These are phyloP conservation scores for Hyparrhenia diplandra DNA, from an alignment of 176 grass and related monocot species.

Conservation along the genomic window DNA sequence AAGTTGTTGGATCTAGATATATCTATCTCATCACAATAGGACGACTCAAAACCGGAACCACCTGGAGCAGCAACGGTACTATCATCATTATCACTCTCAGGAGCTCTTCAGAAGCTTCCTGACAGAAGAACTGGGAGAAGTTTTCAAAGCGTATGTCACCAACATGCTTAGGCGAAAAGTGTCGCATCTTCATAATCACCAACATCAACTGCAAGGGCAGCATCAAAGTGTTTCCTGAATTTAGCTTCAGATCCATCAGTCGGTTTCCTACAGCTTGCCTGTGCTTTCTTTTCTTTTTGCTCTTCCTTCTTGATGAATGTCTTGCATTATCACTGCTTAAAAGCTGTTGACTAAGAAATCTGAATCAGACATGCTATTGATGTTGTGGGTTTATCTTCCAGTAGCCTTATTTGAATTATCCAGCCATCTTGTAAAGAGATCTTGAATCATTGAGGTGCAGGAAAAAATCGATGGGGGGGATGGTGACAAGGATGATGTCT, in stretches of 20 bases:
- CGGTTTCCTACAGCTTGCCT: slow-evolving; percentile 34
- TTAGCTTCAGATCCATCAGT: slow-evolving; percentile 37
- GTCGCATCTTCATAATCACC: slow-evolving; percentile 37
- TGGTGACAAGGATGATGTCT: slow-evolving; percentile 1
- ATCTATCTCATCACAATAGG: slow-evolving; percentile 48
- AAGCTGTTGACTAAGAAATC: slow-evolving; percentile 47
- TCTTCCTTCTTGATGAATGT: slow-evolving; percentile 55
- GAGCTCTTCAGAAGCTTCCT: slow-evolving; percentile 54
- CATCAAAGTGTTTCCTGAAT: slow-evolving; percentile 8
- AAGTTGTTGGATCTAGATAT: slow-evolving; percentile 31
- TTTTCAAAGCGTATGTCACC: slow-evolving; percentile 52
- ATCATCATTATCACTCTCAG: slow-evolving; percentile 56
- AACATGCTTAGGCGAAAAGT: slow-evolving; percentile 41
- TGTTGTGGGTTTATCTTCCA: slow-evolving; percentile 4
- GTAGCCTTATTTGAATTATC: slow-evolving; percentile 33
- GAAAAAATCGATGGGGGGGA: neutral
- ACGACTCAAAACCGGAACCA: slow-evolving; percentile 33
- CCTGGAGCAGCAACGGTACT: slow-evolving; percentile 40
- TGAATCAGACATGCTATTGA: slow-evolving; percentile 37
- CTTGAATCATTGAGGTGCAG: neutral
- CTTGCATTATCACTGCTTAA: slow-evolving; percentile 31
- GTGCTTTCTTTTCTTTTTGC: slow-evolving; percentile 68
- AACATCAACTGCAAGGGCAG: slow-evolving; percentile 9
- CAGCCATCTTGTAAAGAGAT: slow-evolving; percentile 33
- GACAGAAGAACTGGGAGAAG: slow-evolving; percentile 47